Base-by-base conservation (phyloP, 2,329 filamentous ascomycete genomes). In the Mycogone perniciosa region DNA sequence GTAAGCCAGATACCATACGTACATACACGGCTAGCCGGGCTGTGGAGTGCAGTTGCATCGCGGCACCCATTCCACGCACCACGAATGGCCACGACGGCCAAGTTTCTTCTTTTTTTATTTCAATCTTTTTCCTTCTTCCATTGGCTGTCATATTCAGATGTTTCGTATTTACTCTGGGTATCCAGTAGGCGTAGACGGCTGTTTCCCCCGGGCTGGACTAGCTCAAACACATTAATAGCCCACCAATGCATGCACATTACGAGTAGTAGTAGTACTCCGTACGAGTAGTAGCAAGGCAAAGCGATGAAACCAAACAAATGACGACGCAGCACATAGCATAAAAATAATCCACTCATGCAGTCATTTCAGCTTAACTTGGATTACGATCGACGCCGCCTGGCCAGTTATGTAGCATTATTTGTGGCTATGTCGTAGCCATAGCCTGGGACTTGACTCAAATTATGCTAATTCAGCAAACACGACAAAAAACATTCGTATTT, bases 331-430 rank as follows among this genome's bases (percentile, higher is more conserved):
- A 20, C 20, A 20, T 20, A 20, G 20, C 31, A 51, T 42, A 50
- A 31, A 44, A 34, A 44, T 39, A 52, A 52, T 48, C 50, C 44
- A 52, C 45, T 48, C 45, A 47, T 47, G 39, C 50, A 47, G 34
- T 26, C 30, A 6, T 20, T 11, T 38, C 6, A 11, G 50, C 48
- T 51, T 35, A 42, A 45, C 48, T 51, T 46, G 48, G 48, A 51
- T 51, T 51, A 42, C 31, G 50, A 52, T 52, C 50, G 45, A 47
- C 50, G 50, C 44, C 20, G 37, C 46, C 43, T 40, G 45, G 37
- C 48, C 44, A 20, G 43, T 51, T 46, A 31, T 51, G 48, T 35
- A 42, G 39, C 20, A 20, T 20, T 20, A 51, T 31, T 41, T 37
- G 37, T 30, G 29, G 31, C 20, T 20, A 20, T 51, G 48, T 50